phyloP scores from a whole-genome alignment of 2,329 filamentous ascomycete genomes.

The Trichophyton verrucosum region DNA sequence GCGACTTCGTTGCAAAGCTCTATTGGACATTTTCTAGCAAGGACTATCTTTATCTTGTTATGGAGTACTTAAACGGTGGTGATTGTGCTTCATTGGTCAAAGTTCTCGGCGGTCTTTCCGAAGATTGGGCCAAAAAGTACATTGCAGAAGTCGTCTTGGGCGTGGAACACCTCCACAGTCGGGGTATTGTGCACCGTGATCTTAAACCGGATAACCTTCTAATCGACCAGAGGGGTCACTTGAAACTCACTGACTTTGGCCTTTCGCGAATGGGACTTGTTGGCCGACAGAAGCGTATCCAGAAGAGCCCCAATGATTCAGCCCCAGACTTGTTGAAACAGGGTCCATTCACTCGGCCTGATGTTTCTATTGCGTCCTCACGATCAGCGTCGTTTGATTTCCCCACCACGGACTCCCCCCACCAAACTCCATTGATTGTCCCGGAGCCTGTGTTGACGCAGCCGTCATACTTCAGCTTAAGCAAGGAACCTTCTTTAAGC shows the following conservation, averaged over 20 bases:
- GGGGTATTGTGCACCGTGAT: conserved; percentile 92
- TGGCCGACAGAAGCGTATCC: conserved; percentile 84
- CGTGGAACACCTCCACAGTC: conserved; percentile 85
- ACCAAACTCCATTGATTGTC: conserved; percentile 73
- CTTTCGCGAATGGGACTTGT: conserved; percentile 94
- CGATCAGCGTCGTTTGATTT: conserved; percentile 89
- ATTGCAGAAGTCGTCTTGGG: conserved; percentile 93
- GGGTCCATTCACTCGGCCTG: conserved; percentile 74
- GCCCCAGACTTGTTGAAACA: conserved; percentile 86
- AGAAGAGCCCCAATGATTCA: conserved; percentile 66
- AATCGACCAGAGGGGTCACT: conserved; percentile 90
- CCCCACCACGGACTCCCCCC: conserved; percentile 66
- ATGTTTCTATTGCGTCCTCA: conserved; percentile 73
- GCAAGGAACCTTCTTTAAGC: conserved; percentile 23
- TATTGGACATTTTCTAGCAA: conserved; percentile 99
- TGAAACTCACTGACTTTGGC: conserved; percentile 96
- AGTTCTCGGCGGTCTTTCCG: conserved; percentile 75
- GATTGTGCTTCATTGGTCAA: conserved; percentile 96
- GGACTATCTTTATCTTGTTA: conserved; percentile 94
- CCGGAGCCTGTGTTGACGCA: conserved; percentile 60
- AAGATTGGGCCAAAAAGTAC: conserved; percentile 98
- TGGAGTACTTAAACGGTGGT: conserved; percentile 97
- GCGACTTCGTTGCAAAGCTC: conserved; percentile 95
- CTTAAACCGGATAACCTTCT: conserved; percentile 94
- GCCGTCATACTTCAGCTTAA: conserved; percentile 82